Conservation (phyloP, 352 stramenopile genomes). For the Labyrinthula sp. region DNA sequence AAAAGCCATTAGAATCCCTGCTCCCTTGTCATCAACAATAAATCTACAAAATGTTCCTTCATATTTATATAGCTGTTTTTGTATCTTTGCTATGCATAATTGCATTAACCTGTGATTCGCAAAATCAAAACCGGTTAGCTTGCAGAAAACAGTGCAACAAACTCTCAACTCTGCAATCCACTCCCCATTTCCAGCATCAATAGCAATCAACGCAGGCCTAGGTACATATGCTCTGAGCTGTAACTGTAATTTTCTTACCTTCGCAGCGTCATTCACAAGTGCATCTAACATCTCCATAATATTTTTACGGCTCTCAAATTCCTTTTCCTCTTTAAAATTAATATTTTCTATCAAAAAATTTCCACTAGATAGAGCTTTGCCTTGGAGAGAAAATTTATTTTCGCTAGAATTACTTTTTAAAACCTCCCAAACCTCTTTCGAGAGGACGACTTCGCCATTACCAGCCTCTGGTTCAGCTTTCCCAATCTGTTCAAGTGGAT, state of each 20-base stretch:
- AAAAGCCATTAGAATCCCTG: slow-evolving; percentile 65
- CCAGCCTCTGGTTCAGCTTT: slow-evolving; percentile 15
- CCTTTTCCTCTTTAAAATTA: background rate
- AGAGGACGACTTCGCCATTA: slow-evolving; percentile 17
- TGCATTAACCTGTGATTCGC: slow-evolving; percentile 34
- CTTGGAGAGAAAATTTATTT: too few relatives aligned
- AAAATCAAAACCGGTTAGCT: slow-evolving; percentile 20
- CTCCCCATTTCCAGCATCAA: slow-evolving; percentile 16
- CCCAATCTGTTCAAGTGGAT: slow-evolving; percentile 25
- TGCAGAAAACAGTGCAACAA: slow-evolving; percentile 25
- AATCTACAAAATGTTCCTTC: slow-evolving; percentile 85
- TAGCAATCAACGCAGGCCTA: slow-evolving; percentile 15
- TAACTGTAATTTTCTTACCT: too few relatives aligned
- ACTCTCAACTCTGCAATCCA: slow-evolving; percentile 25
- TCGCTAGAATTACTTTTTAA: background rate
- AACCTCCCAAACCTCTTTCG: slow-evolving; percentile 16
- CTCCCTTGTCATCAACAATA: slow-evolving; percentile 74
- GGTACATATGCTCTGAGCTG: slow-evolving; percentile 23
- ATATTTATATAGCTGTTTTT: slow-evolving; percentile 71
- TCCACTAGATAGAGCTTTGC: slow-evolving; percentile 13
- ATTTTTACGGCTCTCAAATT: too few relatives aligned
- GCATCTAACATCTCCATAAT: too few relatives aligned
- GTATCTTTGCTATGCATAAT: slow-evolving; percentile 42
- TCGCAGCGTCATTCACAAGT: too few relatives aligned
- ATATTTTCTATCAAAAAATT: slow-evolving; percentile 25